Evolutionary conservation across 495 filamentous ascomycete genomes (phyloP).

Genomic region (Penicillium mononematosum): DNA sequence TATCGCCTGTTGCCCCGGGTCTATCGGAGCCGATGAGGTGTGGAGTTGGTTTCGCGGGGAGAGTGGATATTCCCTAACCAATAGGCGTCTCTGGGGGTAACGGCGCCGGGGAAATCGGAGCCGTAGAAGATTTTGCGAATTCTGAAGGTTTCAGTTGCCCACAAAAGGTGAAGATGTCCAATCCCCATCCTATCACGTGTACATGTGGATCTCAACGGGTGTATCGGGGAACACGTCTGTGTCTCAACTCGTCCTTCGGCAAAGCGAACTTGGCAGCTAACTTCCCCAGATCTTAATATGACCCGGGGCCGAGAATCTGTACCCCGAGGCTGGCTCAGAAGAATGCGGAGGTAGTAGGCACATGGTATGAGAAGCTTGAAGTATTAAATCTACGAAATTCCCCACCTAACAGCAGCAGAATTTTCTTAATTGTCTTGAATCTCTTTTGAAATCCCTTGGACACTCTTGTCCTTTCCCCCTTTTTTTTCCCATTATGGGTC

Average conservation of each 20-base stretch:
- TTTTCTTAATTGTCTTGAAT: neutral
- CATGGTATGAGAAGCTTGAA: neutral
- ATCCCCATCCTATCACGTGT: neutral
- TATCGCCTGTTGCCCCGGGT: no score
- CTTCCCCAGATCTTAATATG: slow-evolving; percentile 11
- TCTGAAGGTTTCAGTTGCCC: no score
- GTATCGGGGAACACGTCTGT: neutral
- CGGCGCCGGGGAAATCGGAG: no score
- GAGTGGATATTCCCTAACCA: no score
- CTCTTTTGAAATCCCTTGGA: neutral
- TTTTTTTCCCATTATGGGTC: neutral
- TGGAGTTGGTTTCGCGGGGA: no score
- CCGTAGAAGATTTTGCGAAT: no score
- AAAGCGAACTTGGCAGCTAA: neutral
- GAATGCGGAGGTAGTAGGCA: slow-evolving; percentile 3
- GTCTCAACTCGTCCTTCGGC: neutral
- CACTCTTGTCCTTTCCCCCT: neutral
- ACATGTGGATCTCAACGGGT: neutral
- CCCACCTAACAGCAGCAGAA: neutral
- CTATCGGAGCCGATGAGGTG: no score
- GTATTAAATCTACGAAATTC: slow-evolving; percentile 6
- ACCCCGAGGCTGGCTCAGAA: neutral
- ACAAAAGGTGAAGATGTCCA: neutral
- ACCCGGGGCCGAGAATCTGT: neutral
- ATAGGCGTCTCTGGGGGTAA: no score